Evolutionary conservation across 2,329 filamentous ascomycete species (phyloP), one percentile per base, ranked within the genome.

Genomic region (Pestalotiopsis sp.): DNA sequence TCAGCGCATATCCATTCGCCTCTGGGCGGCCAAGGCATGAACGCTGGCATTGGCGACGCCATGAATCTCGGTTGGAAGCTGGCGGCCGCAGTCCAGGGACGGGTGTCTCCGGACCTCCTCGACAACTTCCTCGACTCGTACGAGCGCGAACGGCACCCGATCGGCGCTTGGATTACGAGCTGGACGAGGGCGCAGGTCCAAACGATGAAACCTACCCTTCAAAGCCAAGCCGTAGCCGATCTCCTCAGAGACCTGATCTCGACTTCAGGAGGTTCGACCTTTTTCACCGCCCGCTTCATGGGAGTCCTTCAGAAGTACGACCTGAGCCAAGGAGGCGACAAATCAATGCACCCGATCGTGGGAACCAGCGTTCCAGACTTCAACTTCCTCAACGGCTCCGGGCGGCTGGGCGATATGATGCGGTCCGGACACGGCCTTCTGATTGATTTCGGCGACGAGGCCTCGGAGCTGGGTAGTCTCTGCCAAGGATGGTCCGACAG

Each of bases 41-140:
- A 89, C 72, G 85, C 85, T 0, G 86, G 86, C 23, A 25, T 89
- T n/a, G 83, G 85, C 25, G 86, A 89, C 67, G 83, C 84, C 0
- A 79, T 84, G 31, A 88, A 89, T 67, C 78, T 89, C 0, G 83
- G 83, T n/a, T 89, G 86, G 86, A 89, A 89, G 71, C 78, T 89
- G 2, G 81, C 84, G 0, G 64, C 64, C 36, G 52, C 38, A 7
- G 45, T 66, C n/a, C 23, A 68, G 68, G 68, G 20, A 1, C 36
- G 49, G 5, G 62, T 61, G 12, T 64, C 68, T 27, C 25, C 68
- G 6, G 52, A 65, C 2, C 76, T 87, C 0, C 76, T 88, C 1
- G 78, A 84, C 56, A 49, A 65, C 2, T 76, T 87, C 0, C 76
- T 88, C 1, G 78, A 84, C 57, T 84, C 81, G n/a, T 87, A 87